These are phyloP conservation scores for Monosporascus sp. DNA, from an alignment of 2,329 filamentous ascomycete species.

Conservation along the genomic window DNA sequence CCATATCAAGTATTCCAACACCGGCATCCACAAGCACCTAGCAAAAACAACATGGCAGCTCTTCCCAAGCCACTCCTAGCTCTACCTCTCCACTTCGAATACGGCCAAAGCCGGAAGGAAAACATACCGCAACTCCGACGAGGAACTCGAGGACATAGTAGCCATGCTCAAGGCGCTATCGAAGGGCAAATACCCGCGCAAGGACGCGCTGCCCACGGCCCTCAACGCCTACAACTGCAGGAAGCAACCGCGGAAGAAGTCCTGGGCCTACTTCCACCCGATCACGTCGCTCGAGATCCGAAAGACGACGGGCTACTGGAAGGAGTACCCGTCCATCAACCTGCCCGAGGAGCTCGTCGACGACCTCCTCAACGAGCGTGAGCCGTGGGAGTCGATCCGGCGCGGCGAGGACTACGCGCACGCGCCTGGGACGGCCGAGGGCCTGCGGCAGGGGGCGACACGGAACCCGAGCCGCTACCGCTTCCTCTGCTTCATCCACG, in stretches of 20 bases:
- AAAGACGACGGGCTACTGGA: neutral
- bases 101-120: neutral
- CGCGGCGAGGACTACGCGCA: neutral
- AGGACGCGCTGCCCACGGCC: conserved; percentile 10
- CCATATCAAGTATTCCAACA: no score
- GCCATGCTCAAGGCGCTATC: conserved; percentile 12
- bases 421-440: no score
- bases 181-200: conserved; percentile 7
- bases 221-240: conserved; percentile 17
- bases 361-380: conserved; percentile 3
- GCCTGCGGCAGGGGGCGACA: no score
- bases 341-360: conserved; percentile 4
- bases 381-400: conserved; percentile 6
- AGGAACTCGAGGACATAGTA: conserved; percentile 4
- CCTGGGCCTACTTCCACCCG: conserved; percentile 15
- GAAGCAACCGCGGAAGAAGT: neutral
- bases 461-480: conserved; percentile 7
- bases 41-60: no score
- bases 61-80: no score
- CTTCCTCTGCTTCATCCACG: conserved; percentile 18
- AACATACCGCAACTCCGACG: conserved; percentile 8
- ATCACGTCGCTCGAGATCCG: conserved; percentile 3
- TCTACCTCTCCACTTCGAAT: conserved; percentile 2
- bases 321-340: neutral
- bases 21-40: no score